Evolutionary conservation across 768 basidiomycete genomes (phyloP).

Genomic region (Leucosporidium yakuticum): DNA sequence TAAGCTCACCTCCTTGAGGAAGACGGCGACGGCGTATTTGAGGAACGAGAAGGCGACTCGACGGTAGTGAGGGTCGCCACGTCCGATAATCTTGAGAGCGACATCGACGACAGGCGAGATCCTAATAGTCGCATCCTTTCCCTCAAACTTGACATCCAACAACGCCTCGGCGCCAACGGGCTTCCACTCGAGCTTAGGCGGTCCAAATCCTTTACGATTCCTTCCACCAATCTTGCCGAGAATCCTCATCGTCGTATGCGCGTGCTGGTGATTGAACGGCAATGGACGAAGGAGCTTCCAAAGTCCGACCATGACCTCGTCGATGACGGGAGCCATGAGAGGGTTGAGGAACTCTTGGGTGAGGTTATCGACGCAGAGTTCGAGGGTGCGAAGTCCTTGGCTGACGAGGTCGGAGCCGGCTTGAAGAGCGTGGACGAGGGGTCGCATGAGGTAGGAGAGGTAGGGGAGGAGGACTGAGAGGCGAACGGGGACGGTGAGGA

Average conservation of each 20-base stretch:
- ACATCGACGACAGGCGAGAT: constrained; percentile 60
- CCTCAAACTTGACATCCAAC: constrained; percentile 65
- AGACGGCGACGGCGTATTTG: constrained; percentile 62
- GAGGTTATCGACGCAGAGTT: constrained; percentile 98
- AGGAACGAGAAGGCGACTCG: constrained; percentile 49
- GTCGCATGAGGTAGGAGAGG: constrained; percentile 91
- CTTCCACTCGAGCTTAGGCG: constrained; percentile 66
- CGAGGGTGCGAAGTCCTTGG: constrained; percentile 90
- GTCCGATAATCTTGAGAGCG: constrained; percentile 59
- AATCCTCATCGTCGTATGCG: constrained; percentile 91
- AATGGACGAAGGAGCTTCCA: constrained; percentile 84
- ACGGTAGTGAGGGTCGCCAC: constrained; percentile 46
- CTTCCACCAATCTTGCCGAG: constrained; percentile 92
- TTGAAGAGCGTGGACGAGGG: constrained; percentile 80
- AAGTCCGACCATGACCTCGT: constrained; percentile 90
- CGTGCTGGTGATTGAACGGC: constrained; percentile 75
- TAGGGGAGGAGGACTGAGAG: constrained; percentile 93
- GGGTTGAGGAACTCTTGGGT: constrained; percentile 97
- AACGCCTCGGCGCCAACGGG: constrained; percentile 65
- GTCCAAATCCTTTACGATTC: constrained; percentile 76
- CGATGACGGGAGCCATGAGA: constrained; percentile 80
- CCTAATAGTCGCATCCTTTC: constrained; percentile 58
- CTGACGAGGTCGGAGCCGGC: constrained; percentile 84
- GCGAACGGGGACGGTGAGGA: constrained; percentile 90
- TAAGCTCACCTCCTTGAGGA: constrained; percentile 65